These are phyloP conservation scores for Dictyostelium intermedium DNA, from an alignment of 78 protist species.

Conservation along the genomic window DNA sequence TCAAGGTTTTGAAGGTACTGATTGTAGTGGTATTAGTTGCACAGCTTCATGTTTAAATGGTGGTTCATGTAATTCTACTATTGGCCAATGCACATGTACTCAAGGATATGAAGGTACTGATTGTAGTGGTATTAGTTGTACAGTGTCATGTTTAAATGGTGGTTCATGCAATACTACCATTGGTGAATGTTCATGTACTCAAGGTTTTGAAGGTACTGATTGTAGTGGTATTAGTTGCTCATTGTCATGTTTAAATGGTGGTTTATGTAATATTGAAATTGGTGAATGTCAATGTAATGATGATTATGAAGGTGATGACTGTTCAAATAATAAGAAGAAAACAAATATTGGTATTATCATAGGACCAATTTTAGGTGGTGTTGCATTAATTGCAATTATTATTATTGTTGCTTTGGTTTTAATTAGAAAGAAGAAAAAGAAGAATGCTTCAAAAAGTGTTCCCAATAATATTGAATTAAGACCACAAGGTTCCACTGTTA, in stretches of 20 bases:
- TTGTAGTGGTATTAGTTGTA: not conserved
- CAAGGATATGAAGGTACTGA: not conserved
- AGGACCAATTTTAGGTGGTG: too few relatives aligned
- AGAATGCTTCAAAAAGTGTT: too few relatives aligned
- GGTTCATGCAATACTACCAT: not conserved
- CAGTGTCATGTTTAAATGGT: not conserved
- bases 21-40: not conserved
- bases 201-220: not conserved
- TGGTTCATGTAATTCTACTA: not conserved
- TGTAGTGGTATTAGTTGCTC: not conserved
- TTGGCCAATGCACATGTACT: not conserved
- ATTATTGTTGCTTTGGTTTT: too few relatives aligned
- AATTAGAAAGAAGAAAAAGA: too few relatives aligned
- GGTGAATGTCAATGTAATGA: not conserved
- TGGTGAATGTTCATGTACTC: not conserved
- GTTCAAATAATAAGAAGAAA: too few relatives aligned
- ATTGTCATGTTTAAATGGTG: not conserved
- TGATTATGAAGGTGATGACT: not conserved
- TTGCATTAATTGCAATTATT: too few relatives aligned
- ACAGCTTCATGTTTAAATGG: not conserved
- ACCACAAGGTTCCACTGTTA: conserved; percentile 41
- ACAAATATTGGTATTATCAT: too few relatives aligned
- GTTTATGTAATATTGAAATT: not conserved
- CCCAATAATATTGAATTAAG: not conserved
- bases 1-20: not conserved